Evolutionary conservation across 2,329 filamentous ascomycete genomes (phyloP).

Genomic region (Diatrype stigma): DNA sequence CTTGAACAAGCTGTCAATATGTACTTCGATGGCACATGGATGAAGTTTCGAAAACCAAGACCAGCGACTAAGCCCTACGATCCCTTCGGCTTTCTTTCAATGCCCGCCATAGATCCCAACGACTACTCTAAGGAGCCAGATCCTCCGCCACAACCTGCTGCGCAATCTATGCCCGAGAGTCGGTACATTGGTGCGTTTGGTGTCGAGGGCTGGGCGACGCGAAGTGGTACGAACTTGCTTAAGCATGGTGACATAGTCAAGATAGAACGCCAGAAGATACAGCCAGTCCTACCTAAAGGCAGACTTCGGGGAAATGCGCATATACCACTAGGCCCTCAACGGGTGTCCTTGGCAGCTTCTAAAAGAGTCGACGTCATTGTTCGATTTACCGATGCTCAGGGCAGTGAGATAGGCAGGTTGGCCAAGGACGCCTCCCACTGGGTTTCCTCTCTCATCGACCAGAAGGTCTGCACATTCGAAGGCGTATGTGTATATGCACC

Average conservation of each 20-base stretch:
- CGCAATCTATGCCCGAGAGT: slow-evolving; percentile 30
- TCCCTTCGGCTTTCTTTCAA: slow-evolving; percentile 5
- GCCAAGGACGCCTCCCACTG: slow-evolving; percentile 84
- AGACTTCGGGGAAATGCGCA: slow-evolving; percentile 37
- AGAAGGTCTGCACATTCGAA: slow-evolving; percentile 82
- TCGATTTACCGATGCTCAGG: slow-evolving; percentile 75
- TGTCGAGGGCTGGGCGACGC: slow-evolving; percentile 85
- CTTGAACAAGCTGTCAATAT: slow-evolving; percentile 63
- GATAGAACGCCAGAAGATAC: slow-evolving; percentile 81
- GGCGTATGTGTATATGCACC: slow-evolving; percentile 86
- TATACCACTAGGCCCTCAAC: slow-evolving; percentile 26
- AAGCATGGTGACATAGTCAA: slow-evolving; percentile 78
- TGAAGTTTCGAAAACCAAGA: slow-evolving; percentile 37
- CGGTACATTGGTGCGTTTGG: slow-evolving; percentile 91
- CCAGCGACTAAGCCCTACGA: slow-evolving; percentile 10
- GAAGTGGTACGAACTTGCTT: slow-evolving; percentile 70
- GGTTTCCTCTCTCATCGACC: slow-evolving; percentile 89
- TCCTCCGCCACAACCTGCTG: slow-evolving; percentile 8
- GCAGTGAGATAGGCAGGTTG: slow-evolving; percentile 80
- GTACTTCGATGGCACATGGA: slow-evolving; percentile 68
- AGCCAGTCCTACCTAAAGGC: slow-evolving; percentile 44
- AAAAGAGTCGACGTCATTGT: slow-evolving; percentile 82
- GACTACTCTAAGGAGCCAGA: slow-evolving; percentile 10
- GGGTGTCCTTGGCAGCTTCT: slow-evolving; percentile 47
- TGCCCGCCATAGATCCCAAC: not conserved